Percentiles rank a stretch among this genome's conserved stretches.
phyloP scores from a whole-genome alignment of 2,329 filamentous ascomycete species.

The Hyphodiscus sp. region DNA sequence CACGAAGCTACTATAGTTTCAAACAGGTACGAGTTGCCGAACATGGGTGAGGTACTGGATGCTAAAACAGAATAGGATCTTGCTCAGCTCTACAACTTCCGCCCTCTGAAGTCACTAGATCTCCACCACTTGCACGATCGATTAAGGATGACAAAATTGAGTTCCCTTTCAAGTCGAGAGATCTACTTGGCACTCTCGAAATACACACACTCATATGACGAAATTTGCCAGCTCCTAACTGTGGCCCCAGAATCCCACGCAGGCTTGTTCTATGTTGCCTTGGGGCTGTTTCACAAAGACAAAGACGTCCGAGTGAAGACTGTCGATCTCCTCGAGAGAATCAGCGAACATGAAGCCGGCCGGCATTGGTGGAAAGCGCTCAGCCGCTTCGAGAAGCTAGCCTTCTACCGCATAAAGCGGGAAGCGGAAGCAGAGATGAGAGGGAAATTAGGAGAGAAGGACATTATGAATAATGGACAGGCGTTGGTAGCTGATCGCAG shows the following conservation, averaged over 20 bases:
- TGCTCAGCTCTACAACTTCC: conserved; percentile 55
- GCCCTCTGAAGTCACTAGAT: conserved; percentile 74
- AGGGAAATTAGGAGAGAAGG: conserved; percentile 16
- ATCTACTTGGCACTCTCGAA: conserved; percentile 78
- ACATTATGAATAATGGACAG: conserved; percentile 12
- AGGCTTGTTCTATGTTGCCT: conserved; percentile 82
- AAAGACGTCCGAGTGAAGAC: conserved; percentile 70
- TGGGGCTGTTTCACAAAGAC: conserved; percentile 89
- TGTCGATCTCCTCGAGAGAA: conserved; percentile 72
- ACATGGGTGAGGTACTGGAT: conserved; percentile 16
- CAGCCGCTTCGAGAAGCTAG: conserved; percentile 82
- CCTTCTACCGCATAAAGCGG: conserved; percentile 71
- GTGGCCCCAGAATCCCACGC: conserved; percentile 81
- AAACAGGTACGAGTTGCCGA: conserved; percentile 62
- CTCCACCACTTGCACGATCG: conserved; percentile 90
- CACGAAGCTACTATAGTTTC: conserved; percentile 90
- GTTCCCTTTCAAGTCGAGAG: conserved; percentile 67
- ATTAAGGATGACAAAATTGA: conserved; percentile 73
- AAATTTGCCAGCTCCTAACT: conserved; percentile 76
- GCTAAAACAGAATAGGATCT: conserved; percentile 48
- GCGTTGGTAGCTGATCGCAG: conserved; percentile 37
- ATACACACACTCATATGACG: conserved; percentile 72
- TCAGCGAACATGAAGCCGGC: conserved; percentile 82
- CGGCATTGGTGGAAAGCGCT: conserved; percentile 87
- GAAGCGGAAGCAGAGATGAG: conserved; percentile 51